Evolutionary conservation across 2,329 filamentous ascomycete species (phyloP).

Genomic region (Pseudogymnoascus sp.): DNA sequence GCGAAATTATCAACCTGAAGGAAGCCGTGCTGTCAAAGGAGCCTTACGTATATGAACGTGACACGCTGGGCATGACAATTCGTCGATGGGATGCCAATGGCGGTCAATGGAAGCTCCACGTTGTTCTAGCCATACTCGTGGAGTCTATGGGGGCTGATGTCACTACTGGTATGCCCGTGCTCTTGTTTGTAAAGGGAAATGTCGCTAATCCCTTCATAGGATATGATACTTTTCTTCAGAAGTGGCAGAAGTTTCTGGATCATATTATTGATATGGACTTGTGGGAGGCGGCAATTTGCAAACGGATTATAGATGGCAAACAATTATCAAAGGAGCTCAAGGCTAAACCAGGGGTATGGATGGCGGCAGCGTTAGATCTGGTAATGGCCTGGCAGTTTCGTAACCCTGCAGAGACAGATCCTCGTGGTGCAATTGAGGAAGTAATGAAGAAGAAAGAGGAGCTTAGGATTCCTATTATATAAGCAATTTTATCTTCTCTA

Average conservation of each 20-base stretch:
- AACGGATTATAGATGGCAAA: slow-evolving; percentile 65
- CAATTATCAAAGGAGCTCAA: slow-evolving; percentile 59
- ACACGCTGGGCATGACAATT: slow-evolving; percentile 65
- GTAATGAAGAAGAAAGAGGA: slow-evolving; percentile 44
- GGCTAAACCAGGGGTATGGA: slow-evolving; percentile 72
- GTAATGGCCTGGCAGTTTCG: slow-evolving; percentile 84
- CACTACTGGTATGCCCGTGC: slow-evolving; percentile 30
- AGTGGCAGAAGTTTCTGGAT: slow-evolving; percentile 49
- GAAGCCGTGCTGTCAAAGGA: slow-evolving; percentile 40
- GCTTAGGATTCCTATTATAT: slow-evolving; percentile 35
- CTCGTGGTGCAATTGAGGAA: slow-evolving; percentile 50
- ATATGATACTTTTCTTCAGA: slow-evolving; percentile 33
- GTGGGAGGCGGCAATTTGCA: slow-evolving; percentile 49
- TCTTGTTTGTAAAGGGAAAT: background rate
- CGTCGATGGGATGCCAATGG: slow-evolving; percentile 57
- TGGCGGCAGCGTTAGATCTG: slow-evolving; percentile 67
- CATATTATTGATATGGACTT: slow-evolving; percentile 47
- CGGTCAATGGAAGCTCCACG: slow-evolving; percentile 62
- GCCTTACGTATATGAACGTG: slow-evolving; percentile 43
- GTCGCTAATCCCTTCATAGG: slow-evolving; percentile 14
- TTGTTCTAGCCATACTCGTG: slow-evolving; percentile 57
- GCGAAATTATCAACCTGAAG: slow-evolving; percentile 57
- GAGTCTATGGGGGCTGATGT: slow-evolving; percentile 45
- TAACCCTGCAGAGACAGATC: slow-evolving; percentile 59
- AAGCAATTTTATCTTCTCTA: background rate